phyloP scores from a whole-genome alignment of 2,329 filamentous ascomycete genomes.

The Pleoardoris graminearum region DNA sequence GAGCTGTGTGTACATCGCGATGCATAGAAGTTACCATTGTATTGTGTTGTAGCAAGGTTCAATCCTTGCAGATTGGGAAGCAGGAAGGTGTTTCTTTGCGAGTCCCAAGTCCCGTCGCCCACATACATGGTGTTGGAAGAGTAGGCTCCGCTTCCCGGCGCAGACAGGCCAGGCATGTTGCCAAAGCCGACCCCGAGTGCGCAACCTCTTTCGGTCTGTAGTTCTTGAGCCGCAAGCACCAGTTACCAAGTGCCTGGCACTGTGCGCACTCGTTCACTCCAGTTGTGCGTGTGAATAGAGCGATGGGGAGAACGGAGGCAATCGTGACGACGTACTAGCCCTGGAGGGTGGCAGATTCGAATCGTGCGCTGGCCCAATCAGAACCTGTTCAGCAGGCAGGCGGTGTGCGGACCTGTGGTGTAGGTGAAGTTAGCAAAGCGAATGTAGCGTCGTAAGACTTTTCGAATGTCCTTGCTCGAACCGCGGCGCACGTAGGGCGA shows the following conservation, averaged over 20 bases:
- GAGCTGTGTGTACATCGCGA: not conserved
- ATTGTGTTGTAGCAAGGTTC: conserved; percentile 80
- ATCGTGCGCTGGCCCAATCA: conserved; percentile 4
- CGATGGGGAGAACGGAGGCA: not conserved
- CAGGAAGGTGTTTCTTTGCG: conserved; percentile 74
- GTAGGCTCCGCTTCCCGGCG: conserved; percentile 73
- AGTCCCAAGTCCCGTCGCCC: conserved; percentile 84
- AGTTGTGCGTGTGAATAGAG: not conserved
- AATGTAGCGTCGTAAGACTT: too few species aligned
- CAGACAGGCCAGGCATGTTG: conserved; percentile 56
- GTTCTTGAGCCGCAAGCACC: not conserved
- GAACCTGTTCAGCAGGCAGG: too few species aligned
- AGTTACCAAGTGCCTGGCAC: not conserved
- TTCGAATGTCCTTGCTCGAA: too few species aligned
- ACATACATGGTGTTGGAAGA: conserved; percentile 74
- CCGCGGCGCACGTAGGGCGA: not conserved
- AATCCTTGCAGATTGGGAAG: conserved; percentile 75
- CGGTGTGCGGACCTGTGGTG: too few species aligned
- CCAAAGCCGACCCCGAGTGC: not conserved
- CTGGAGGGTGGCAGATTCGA: not conserved
- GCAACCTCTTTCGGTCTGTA: not conserved
- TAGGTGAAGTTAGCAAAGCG: not conserved
- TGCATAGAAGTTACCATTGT: conserved; percentile 66
- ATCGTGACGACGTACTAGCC: not conserved
- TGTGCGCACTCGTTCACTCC: not conserved